Base-by-base conservation (phyloP, 2,329 filamentous ascomycete species). In the Pochonia chlamydosporia region DNA sequence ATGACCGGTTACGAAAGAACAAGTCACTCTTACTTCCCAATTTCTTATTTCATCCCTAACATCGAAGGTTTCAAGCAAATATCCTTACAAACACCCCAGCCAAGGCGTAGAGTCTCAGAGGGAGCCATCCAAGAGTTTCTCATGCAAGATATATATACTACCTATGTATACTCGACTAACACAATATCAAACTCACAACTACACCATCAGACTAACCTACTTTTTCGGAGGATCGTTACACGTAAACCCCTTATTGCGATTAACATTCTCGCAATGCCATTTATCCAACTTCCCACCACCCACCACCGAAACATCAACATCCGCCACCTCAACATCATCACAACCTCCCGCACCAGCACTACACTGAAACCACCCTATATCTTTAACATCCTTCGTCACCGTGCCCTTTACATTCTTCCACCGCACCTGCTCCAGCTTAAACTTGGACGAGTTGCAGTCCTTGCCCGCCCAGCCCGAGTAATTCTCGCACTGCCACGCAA, bases 401-500 rank as follows among this genome's bases (percentile, higher is more conserved):
- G 60, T 63, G n/a, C 63, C 63, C 24, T 40, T 52, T 20, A 66
- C 53, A 11, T 52, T 49, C 5, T 49, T 52, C 55, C 59, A 66
- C 2, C 54, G 52, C 4, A 66, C 43, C 35, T 63, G 46, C 18
- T 47, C 50, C 35, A 67, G 56, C 51, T 58, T 58, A 45, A 64
- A 65, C 45, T 55, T 52, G 44, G 59, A 63, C 21, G 61, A 60
- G 52, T 67, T 56, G 52, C 64, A 67, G 48, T 63, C 59, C 51
- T 63, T 54, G 25, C 64, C 64, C 2, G 56, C 55, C 44, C 56
- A 57, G 33, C 64, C 63, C 10, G 61, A 60, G 49, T 63, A 66
- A 36, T 65, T 58, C 51, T 66, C 64, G 47, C 64, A 67, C 50
- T 66, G 64, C 54, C 60, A 63, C 9, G 61, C 54, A 49, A 63